These are phyloP conservation scores for Barnettozyma sucrosica DNA, from an alignment of 805 yeast species.

Conservation along the genomic window DNA sequence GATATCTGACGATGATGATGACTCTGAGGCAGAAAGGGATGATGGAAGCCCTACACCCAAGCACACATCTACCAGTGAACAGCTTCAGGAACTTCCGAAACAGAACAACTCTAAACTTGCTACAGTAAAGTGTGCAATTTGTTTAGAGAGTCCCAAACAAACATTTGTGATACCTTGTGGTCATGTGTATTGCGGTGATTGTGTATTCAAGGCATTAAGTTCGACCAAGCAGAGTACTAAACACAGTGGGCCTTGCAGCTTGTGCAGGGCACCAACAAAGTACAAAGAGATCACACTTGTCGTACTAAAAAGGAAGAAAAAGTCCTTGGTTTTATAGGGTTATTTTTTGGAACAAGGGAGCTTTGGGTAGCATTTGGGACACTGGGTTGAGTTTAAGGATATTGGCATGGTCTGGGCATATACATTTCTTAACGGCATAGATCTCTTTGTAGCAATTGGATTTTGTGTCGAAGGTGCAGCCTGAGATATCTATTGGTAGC, in stretches of 20 bases:
- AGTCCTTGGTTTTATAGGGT: constrained; percentile 5
- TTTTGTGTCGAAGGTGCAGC: no score
- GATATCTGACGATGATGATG: constrained; percentile 18
- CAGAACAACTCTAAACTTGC: constrained; percentile 11
- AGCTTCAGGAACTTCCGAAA: constrained; percentile 16
- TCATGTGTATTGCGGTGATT: constrained; percentile 49
- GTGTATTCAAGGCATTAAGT: constrained; percentile 41
- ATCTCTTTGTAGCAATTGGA: background rate
- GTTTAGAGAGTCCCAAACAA: constrained; percentile 46
- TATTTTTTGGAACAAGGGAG: background rate
- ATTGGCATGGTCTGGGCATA: background rate
- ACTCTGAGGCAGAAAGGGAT: constrained; percentile 11
- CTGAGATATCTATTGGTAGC: no score
- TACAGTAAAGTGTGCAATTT: constrained; percentile 41
- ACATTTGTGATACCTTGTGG: constrained; percentile 53
- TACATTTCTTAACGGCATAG: background rate
- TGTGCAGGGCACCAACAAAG: constrained; percentile 34
- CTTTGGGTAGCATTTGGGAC: background rate
- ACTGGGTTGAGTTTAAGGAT: background rate
- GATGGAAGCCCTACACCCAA: constrained; percentile 4
- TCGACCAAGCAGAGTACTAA: constrained; percentile 29
- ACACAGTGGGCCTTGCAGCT: constrained; percentile 35
- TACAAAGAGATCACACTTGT: constrained; percentile 28
- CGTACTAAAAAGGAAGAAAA: constrained; percentile 29
- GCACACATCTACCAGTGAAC: constrained; percentile 32